These are phyloP conservation scores for Prorocentrum cordatum DNA, from an alignment of 169 alveolate genomes.

Conservation along the genomic window DNA sequence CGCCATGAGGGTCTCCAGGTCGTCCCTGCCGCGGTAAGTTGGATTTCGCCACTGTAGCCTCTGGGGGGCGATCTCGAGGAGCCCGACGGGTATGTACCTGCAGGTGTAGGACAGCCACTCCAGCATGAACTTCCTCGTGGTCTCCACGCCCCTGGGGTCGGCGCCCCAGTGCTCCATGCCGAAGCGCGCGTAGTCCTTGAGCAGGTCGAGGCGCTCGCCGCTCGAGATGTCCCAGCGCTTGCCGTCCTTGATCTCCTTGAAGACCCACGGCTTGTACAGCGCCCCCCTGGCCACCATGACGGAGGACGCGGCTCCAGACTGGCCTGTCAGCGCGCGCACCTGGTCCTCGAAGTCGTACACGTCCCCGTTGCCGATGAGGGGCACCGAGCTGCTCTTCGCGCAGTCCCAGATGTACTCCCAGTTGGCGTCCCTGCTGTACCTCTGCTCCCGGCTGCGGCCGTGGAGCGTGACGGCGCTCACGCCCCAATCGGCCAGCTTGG, in stretches of 20 bases:
- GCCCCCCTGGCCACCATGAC: conserved; percentile 82
- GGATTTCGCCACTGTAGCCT: too few species aligned
- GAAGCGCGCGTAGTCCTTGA: conserved; percentile 63
- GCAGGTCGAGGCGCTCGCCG: conserved; percentile 77
- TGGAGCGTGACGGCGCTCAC: conserved; percentile 76
- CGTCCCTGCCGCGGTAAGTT: too few species aligned
- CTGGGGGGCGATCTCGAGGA: conserved; percentile 74
- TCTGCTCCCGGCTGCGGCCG: conserved; percentile 79
- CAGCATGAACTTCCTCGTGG: conserved; percentile 77
- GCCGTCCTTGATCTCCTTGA: conserved; percentile 77
- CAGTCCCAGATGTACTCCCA: conserved; percentile 65
- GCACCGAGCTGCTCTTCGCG: too few species aligned
- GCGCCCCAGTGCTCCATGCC: conserved; percentile 80
- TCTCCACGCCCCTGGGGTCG: conserved; percentile 81
- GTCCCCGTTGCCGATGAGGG: neutral
- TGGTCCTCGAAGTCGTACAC: conserved; percentile 68
- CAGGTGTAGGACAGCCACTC: conserved; percentile 73
- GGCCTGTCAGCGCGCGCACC: too few species aligned
- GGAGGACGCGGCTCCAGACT: conserved; percentile 71
- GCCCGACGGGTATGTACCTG: conserved; percentile 80
- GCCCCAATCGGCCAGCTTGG: conserved; percentile 73
- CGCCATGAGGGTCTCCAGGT: too few species aligned
- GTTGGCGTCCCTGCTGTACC: conserved; percentile 73
- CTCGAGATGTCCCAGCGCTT: conserved; percentile 81
- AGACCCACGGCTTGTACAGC: conserved; percentile 83